These are phyloP conservation scores for Naganishia albida DNA, from an alignment of 1,284 basidiomycete species.

Conservation along the genomic window DNA sequence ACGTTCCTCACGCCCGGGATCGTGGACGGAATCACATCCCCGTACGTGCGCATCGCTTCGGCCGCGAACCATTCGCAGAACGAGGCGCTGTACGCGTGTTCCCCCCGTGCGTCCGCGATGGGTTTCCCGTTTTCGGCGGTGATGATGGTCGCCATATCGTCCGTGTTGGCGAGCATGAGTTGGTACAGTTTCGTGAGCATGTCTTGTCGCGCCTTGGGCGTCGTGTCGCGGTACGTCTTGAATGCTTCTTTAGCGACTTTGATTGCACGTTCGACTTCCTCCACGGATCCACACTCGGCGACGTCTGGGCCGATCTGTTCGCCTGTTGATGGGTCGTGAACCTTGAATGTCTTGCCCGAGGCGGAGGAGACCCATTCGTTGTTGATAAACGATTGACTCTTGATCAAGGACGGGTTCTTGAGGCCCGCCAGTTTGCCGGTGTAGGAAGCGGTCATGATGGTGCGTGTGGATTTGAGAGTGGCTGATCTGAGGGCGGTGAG, in stretches of 20 bases:
- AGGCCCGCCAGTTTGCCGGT: constrained; percentile 28
- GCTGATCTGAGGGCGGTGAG: constrained; percentile 16
- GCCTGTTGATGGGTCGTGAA: constrained; percentile 32
- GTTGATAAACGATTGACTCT: constrained; percentile 32
- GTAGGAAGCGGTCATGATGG: constrained; percentile 20
- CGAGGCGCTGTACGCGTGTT: constrained; percentile 76
- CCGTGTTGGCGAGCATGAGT: constrained; percentile 73
- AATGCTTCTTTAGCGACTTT: constrained; percentile 33
- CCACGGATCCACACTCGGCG: constrained; percentile 28
- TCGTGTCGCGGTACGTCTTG: constrained; percentile 33
- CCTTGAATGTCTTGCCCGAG: constrained; percentile 34
- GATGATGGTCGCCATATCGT: constrained; percentile 79
- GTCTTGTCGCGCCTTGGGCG: constrained; percentile 63
- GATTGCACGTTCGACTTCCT: constrained; percentile 34
- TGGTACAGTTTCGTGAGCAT: constrained; percentile 70
- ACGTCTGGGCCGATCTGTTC: constrained; percentile 32
- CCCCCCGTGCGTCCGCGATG: constrained; percentile 75
- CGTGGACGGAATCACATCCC: constrained; percentile 81
- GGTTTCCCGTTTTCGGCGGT: constrained; percentile 92
- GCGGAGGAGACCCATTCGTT: constrained; percentile 33
- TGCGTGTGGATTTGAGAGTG: constrained; percentile 9
- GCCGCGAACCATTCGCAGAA: constrained; percentile 85
- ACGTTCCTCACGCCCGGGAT: constrained; percentile 74
- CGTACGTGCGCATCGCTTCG: constrained; percentile 72
- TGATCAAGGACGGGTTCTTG: constrained; percentile 33